These are phyloP conservation scores for Rhazya stricta DNA, from an alignment of 257 asterid genomes.

Conservation along the genomic window DNA sequence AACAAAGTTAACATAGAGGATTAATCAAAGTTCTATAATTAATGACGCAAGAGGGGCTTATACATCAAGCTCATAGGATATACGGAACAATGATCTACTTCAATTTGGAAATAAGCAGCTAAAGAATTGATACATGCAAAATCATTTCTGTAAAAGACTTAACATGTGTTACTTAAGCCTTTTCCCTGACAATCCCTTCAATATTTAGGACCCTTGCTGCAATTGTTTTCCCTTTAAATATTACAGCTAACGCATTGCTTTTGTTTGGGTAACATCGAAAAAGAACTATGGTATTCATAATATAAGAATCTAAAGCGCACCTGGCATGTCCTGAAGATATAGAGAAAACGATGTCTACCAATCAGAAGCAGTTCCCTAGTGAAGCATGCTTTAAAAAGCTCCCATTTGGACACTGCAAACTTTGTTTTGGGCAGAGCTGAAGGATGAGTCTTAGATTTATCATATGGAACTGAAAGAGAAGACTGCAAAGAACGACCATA, in stretches of 20 bases:
- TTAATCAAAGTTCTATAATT: background rate
- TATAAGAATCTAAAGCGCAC: slow-evolving; percentile 32
- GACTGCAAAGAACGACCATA: slow-evolving; percentile 46
- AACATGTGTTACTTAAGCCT: background rate
- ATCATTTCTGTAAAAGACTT: background rate
- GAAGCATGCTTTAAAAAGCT: slow-evolving; percentile 75
- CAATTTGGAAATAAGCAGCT: background rate
- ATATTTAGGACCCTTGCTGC: background rate
- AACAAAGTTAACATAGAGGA: background rate
- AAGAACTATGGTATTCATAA: background rate
- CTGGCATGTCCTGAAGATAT: slow-evolving; percentile 75
- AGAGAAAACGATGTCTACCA: slow-evolving; percentile 62
- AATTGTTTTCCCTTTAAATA: background rate
- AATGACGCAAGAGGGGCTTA: background rate
- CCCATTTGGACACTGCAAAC: slow-evolving; percentile 58
- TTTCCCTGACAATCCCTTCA: background rate
- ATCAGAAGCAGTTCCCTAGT: slow-evolving; percentile 71
- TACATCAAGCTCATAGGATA: background rate
- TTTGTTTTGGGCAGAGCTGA: slow-evolving; percentile 61
- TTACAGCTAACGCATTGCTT: background rate
- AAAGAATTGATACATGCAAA: background rate
- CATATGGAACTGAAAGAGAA: slow-evolving; percentile 45
- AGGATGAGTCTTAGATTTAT: slow-evolving; percentile 56
- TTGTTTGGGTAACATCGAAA: background rate
- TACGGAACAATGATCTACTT: background rate